A percentile compares a stretch with the other conserved stretches of the same genome.
phyloP scores from a whole-genome alignment of 164 flowering plant species.

The Vitis rotundifolia region DNA sequence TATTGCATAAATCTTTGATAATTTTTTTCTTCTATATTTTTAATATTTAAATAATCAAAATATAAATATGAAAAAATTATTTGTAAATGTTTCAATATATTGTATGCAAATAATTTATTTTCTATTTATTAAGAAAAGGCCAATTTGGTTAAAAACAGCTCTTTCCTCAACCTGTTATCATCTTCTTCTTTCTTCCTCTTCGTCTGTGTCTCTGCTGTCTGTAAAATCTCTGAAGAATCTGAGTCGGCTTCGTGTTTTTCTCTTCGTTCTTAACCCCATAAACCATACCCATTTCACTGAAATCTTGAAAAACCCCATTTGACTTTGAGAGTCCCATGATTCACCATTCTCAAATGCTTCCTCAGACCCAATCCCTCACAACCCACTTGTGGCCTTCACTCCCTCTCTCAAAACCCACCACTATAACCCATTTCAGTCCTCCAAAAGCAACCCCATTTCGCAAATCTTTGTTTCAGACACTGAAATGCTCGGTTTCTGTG shows the following conservation, averaged over 20 bases:
- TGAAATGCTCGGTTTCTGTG: slow-evolving; percentile 65
- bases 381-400: slow-evolving; percentile 8
- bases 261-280: too few species aligned
- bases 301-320: too few species aligned
- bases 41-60: too few species aligned
- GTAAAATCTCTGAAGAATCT: too few species aligned
- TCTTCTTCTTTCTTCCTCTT: background rate
- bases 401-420: slow-evolving; percentile 21
- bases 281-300: too few species aligned
- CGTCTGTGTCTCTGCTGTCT: too few species aligned
- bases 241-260: too few species aligned
- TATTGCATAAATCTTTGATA: too few species aligned
- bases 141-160: background rate
- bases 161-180: background rate
- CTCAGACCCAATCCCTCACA: slow-evolving; percentile 23
- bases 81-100: too few species aligned
- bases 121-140: background rate
- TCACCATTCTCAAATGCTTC: slow-evolving; percentile 22
- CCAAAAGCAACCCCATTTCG: slow-evolving; percentile 26
- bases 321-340: background rate
- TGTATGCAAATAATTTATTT: too few species aligned
- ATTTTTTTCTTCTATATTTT: too few species aligned
- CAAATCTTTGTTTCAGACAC: slow-evolving; percentile 23
- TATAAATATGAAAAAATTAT: too few species aligned
- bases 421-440: slow-evolving; percentile 20